Evolutionary conservation across 306 rosid species (phyloP).

Genomic region (Pyrus bretschneideri): DNA sequence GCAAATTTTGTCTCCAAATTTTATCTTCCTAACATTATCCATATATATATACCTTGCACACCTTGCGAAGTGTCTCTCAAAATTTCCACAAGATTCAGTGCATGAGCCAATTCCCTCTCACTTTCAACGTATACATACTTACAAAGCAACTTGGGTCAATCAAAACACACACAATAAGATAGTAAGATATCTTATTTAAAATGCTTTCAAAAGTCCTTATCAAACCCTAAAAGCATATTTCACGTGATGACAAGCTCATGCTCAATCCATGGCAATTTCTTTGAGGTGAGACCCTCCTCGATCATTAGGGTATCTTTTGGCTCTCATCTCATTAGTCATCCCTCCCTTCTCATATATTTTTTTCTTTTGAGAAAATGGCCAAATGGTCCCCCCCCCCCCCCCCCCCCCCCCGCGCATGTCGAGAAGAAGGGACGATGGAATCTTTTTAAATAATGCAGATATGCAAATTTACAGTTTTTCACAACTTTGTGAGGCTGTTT

Average conservation of each 20-base stretch:
- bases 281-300: constrained; percentile 30
- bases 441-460: constrained; percentile 39
- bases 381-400: constrained; percentile 12
- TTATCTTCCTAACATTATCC: rapidly evolving
- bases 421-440: constrained; percentile 18
- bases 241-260: constrained; percentile 62
- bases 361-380: not conserved
- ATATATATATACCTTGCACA: not conserved
- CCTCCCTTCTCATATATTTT: not conserved
- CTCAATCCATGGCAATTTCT: constrained; percentile 31
- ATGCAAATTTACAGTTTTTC: constrained; percentile 5
- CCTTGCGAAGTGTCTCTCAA: not conserved
- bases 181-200: constrained; percentile 30
- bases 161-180: constrained; percentile 14
- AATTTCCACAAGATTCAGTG: constrained; percentile 19
- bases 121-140: constrained; percentile 9
- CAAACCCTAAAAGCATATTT: constrained; percentile 46
- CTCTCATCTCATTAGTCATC: constrained; percentile 4
- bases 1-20: too few species aligned
- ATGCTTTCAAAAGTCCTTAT: constrained; percentile 28
- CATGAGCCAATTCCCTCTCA: constrained; percentile 21
- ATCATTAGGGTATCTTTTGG: constrained; percentile 39
- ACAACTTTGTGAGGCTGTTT: constrained; percentile 32
- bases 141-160: constrained; percentile 26
- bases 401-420: constrained; percentile 14